These are phyloP conservation scores for Phyllostachys edulis DNA, from an alignment of 176 grass and related monocot genomes.

Conservation along the genomic window DNA sequence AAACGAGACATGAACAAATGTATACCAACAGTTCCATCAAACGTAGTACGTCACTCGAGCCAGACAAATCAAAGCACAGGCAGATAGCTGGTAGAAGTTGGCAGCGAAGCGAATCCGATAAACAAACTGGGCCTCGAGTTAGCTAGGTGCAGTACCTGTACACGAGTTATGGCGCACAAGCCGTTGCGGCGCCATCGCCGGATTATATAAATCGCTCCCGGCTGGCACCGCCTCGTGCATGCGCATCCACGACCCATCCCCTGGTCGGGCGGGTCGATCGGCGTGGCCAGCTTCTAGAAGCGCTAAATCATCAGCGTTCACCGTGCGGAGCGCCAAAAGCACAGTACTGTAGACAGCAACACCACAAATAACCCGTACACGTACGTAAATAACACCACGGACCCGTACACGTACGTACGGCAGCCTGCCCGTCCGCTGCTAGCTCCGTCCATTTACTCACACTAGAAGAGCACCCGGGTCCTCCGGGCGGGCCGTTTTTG, in stretches of 20 bases:
- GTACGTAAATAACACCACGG: too few relatives aligned
- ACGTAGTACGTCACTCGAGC: too few relatives aligned
- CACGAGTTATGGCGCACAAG: not conserved
- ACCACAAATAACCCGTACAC: not conserved
- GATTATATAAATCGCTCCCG: not conserved
- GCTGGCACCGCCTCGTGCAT: too few relatives aligned
- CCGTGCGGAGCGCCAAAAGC: not conserved
- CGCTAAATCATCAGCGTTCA: not conserved
- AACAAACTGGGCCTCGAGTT: not conserved
- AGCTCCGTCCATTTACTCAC: not conserved
- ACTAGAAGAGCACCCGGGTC: too few relatives aligned
- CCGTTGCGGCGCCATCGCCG: not conserved
- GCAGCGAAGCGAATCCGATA: not conserved
- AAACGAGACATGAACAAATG: too few relatives aligned
- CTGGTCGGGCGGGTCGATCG: too few relatives aligned
- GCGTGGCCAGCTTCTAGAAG: not conserved
- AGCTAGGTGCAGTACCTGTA: not conserved
- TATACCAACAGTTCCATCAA: too few relatives aligned
- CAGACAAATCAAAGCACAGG: not conserved
- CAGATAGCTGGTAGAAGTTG: not conserved
- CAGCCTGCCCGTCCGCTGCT: not conserved
- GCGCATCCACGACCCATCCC: too few relatives aligned
- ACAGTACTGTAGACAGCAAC: not conserved
- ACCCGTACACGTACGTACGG: not conserved
- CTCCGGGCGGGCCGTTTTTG: too few relatives aligned